Conservation (phyloP, 331 rosid genomes). For the Phaseolus coccineus region DNA sequence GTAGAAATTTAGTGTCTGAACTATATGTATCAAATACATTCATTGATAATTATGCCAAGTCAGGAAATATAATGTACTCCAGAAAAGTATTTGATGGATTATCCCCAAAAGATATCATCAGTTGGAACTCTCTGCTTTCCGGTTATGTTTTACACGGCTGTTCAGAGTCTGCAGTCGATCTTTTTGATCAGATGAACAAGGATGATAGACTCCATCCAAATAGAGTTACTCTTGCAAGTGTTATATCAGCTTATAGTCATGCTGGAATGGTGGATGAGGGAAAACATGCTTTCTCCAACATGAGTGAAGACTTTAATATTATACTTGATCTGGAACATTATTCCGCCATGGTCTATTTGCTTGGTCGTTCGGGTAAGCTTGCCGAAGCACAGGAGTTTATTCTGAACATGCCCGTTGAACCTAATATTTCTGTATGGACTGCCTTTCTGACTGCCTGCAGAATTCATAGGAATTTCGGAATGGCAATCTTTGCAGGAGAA, state of each 20-base stretch:
- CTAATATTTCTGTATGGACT: conserved; percentile 74
- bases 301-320: conserved; percentile 65
- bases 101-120: conserved; percentile 73
- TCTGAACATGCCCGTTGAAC: conserved; percentile 76
- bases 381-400: conserved; percentile 76
- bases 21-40: conserved; percentile 68
- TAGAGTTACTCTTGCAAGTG: conserved; percentile 80
- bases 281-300: conserved; percentile 64
- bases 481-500: conserved; percentile 72
- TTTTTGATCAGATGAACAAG: conserved; percentile 70
- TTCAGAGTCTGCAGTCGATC: conserved; percentile 66
- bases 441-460: conserved; percentile 82
- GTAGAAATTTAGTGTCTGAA: conserved; percentile 67
- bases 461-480: conserved; percentile 64
- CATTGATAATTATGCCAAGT: conserved; percentile 81
- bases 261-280: conserved; percentile 78
- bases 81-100: conserved; percentile 72
- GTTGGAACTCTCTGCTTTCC: conserved; percentile 85
- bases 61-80: conserved; percentile 76
- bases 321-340: conserved; percentile 80
- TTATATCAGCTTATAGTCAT: conserved; percentile 76
- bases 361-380: conserved; percentile 89
- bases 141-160: conserved; percentile 79
- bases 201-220: conserved; percentile 69
- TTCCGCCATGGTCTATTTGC: conserved; percentile 73